These are phyloP conservation scores for Grosmannia huntii DNA, from an alignment of 2,329 filamentous ascomycete genomes.

Conservation along the genomic window DNA sequence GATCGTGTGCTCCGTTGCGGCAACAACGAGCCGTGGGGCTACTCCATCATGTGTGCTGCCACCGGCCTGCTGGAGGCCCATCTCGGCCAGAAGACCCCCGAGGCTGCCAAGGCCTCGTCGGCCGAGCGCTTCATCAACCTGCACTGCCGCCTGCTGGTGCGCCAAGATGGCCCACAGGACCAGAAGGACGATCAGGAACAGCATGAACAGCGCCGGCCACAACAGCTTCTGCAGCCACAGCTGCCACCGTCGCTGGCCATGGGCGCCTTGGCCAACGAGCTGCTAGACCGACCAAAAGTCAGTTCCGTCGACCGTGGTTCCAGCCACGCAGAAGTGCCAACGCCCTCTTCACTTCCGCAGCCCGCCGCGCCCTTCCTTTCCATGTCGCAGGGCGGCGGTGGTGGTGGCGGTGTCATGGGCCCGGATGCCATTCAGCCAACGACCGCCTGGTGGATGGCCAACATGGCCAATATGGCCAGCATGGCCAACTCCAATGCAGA, in stretches of 20 bases:
- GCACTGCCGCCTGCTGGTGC: conserved; percentile 43
- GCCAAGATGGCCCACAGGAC: conserved; percentile 29
- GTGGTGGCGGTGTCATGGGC: background rate
- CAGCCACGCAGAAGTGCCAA: background rate
- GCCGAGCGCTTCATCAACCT: conserved; percentile 47
- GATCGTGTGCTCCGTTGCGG: conserved; percentile 47
- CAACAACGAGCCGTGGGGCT: conserved; percentile 52
- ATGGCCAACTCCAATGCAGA: conserved; percentile 9
- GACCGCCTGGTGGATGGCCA: conserved; percentile 17
- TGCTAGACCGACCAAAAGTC: conserved; percentile 14
- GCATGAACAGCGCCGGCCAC: background rate
- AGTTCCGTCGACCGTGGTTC: background rate
- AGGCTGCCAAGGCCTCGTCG: conserved; percentile 44
- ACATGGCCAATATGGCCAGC: conserved; percentile 13
- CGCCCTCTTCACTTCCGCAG: background rate
- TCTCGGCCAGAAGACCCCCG: conserved; percentile 41
- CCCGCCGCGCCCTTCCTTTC: conserved; percentile 9
- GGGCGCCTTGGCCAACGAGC: conserved; percentile 2
- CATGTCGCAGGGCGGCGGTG: conserved; percentile 7
- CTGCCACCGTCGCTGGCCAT: background rate
- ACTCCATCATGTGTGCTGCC: conserved; percentile 50
- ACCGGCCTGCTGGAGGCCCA: conserved; percentile 47
- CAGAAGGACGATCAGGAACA: background rate
- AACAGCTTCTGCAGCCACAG: background rate
- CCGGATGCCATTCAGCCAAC: conserved; percentile 8